Base-by-base conservation (phyloP, 495 filamentous ascomycete species). In the Penicillium fimorum region DNA sequence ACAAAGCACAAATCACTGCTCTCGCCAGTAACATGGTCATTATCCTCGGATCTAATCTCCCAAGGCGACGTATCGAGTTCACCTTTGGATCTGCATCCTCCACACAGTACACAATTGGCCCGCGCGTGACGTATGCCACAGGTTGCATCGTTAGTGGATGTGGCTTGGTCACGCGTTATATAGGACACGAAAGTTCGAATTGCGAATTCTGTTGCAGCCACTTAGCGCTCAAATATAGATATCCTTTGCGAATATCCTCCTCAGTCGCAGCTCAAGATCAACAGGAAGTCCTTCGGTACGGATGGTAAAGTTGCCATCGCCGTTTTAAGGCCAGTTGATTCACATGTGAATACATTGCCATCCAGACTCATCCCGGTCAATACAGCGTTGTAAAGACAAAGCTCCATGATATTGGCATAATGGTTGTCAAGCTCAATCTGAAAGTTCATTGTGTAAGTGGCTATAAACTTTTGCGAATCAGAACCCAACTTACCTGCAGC, bases 261-360 rank as follows among this genome's bases (percentile, higher is more conserved):
- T 65, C 22, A 84, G 56, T 44, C 68, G 70, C 51, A 82, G 60
- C 30, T 66, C 55, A 2, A 69, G 55, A n/a, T 69, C 62, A 18
- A 68, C 44, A 13, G 68, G 55, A 3, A 48, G 29, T 15, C 55
- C 57, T 40, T 66, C 67, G 30, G 65, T 67, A 2, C 72, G 46
- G 32, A 64, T 50, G 24, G 35, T 56, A 56, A 85, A 82, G 18
- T 69, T 49, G 2, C 83, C 65, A 18, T 77, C 74, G 9, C 82
- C 79, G 47, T 78, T 69, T 79, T 78, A 82, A 15, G 82, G 82
- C 80, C 80, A 84, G 65, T 55, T 83, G 82, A 43, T 84, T 83
- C 45, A 77, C 70, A 57, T 84, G 79, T 82, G 65, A 82, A 84
- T n/a, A 61, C 61, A 15, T 66, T 66, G 0, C 67, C 69, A 44